Evolutionary conservation across 1,284 basidiomycete genomes (phyloP).

Genomic region (Irpex lacteus): DNA sequence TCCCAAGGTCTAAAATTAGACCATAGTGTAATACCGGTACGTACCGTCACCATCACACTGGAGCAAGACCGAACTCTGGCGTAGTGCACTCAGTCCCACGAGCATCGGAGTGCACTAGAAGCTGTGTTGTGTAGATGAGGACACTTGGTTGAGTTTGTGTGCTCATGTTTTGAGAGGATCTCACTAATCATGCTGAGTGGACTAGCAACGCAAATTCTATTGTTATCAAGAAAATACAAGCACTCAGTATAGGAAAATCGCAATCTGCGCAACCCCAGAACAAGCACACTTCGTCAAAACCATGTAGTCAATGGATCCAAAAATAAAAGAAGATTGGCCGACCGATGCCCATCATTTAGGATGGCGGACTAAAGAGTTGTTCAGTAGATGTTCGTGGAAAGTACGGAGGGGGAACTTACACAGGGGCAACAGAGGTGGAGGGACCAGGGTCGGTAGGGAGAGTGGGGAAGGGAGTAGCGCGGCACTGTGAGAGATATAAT

Average conservation of each 20-base stretch:
- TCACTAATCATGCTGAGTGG: background rate
- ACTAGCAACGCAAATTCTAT: background rate
- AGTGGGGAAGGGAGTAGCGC: background rate
- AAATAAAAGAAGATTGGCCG: background rate
- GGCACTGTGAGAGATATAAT: background rate
- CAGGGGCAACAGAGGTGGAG: background rate
- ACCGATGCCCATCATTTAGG: background rate
- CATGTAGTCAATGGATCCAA: background rate
- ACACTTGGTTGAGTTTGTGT: background rate
- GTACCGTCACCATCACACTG: no score
- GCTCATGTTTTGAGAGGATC: background rate
- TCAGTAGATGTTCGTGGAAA: background rate
- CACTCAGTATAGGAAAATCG: no score
- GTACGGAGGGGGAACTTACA: background rate
- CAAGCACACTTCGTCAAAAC: background rate
- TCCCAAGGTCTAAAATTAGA: no score
- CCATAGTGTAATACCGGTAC: no score
- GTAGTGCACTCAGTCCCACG: no score
- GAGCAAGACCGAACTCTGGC: no score
- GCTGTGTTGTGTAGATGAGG: no score
- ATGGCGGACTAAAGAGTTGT: background rate
- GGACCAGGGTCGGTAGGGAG: conserved; percentile 2
- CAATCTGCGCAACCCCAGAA: background rate
- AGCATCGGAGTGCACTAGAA: no score
- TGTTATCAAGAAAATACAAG: background rate